Conservation (phyloP, 2,329 filamentous ascomycete genomes). For the Stromatinia cepivora region DNA sequence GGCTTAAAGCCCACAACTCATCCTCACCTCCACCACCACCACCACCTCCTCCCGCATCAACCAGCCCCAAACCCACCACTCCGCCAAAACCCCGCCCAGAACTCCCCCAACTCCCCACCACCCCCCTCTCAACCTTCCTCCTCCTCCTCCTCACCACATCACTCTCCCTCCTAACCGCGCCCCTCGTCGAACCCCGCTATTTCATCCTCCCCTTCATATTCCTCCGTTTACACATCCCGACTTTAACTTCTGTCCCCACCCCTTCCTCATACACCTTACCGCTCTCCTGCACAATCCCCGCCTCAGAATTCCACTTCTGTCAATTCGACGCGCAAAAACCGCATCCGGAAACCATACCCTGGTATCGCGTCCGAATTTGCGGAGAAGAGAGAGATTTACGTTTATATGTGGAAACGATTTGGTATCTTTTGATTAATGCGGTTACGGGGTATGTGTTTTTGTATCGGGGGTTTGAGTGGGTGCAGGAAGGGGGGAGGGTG, state of each 20-base stretch:
- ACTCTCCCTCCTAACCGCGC: constrained; percentile 81
- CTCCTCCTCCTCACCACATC: constrained; percentile 67
- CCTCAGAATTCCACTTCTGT: constrained; percentile 24
- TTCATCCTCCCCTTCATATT: constrained; percentile 95
- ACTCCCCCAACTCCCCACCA: constrained; percentile 20
- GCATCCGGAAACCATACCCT: background rate
- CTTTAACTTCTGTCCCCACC: constrained; percentile 47
- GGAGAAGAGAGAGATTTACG: background rate
- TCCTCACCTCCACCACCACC: background rate
- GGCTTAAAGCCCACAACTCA: too few relatives aligned
- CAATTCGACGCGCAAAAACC: too few relatives aligned
- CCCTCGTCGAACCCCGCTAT: constrained; percentile 92
- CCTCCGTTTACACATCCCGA: constrained; percentile 79
- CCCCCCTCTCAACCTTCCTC: constrained; percentile 53
- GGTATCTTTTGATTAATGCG: constrained; percentile 66
- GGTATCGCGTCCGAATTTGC: too few relatives aligned
- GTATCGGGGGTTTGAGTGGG: constrained; percentile 64
- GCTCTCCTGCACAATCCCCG: constrained; percentile 39
- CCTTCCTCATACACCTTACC: constrained; percentile 32
- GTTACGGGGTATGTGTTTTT: constrained; percentile 73
- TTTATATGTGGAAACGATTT: constrained; percentile 62
- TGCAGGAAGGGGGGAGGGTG: constrained; percentile 49
- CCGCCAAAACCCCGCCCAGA: background rate
- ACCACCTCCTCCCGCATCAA: background rate
- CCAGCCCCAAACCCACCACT: background rate